Evolutionary conservation across 73 alveolate genomes (phyloP), one percentile per base, ranked within the genome.

Genomic region (Uronychia binucleata): DNA sequence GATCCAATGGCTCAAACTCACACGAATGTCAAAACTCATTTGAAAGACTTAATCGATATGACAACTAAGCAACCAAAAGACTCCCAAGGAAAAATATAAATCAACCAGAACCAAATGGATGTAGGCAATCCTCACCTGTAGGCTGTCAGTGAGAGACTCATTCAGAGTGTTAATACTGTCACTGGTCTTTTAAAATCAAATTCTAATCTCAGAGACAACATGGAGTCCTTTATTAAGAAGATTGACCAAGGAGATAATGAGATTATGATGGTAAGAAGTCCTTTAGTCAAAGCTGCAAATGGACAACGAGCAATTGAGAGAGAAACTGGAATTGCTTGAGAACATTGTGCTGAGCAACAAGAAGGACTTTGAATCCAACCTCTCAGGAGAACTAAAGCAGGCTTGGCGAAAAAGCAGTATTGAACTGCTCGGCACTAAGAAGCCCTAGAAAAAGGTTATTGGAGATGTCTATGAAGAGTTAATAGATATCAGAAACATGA

Each of bases 141-240:
- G 34, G 30, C 5, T 28, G 32, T 67, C 5, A 5, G 87, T 1
- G 93, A 86, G 79, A 59, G 93, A 33, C 81, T 86, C 0, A 58
- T 86, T 32, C 86, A 86, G n/a, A 19, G 76, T 0, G 93, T 86
- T 1, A 86, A 86, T 80, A 86, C 93, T 11, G 93, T 86, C 19
- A 86, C 93, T 31, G 93, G 77, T n/a, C 75, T 86, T 30, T 31
- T 86, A 46, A 86, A 86, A 32, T 80, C 93, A 1, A 86, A 86
- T 74, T 31, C 85, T 19, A 80, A 80, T 57, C 81, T 86, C 14
- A 86, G 93, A 80, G 93, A 86, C 32, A 25, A 5, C 29, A 25
- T 67, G 8, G 78, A 67, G 13, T 1, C 5, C 30, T 28, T 26
- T 5, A 1, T 8, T 5, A 67, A 67, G 0, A 33, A 75, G 26